Conservation (phyloP, 257 asterid genomes). For the Plantago ovata region DNA sequence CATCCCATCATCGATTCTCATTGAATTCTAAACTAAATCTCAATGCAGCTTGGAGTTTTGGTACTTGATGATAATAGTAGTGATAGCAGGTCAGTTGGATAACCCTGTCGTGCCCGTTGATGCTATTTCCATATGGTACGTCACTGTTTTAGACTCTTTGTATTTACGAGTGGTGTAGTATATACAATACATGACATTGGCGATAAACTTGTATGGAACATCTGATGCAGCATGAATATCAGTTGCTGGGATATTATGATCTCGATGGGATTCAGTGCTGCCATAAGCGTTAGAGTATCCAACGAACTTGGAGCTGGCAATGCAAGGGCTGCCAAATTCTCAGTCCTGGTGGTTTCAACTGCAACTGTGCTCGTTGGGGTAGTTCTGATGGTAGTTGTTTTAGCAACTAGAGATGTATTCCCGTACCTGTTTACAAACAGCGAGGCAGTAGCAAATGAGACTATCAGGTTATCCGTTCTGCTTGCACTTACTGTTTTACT, state of each 20-base stretch:
- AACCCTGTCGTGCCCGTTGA: conserved; percentile 69
- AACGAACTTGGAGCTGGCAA: conserved; percentile 88
- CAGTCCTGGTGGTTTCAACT: conserved; percentile 64
- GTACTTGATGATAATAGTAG: conserved; percentile 63
- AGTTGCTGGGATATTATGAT: conserved; percentile 77
- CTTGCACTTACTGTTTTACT: conserved; percentile 54
- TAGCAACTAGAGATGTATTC: conserved; percentile 47
- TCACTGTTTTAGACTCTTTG: neutral
- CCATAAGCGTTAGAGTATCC: conserved; percentile 78
- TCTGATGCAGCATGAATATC: conserved; percentile 62
- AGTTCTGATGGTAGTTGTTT: conserved; percentile 34
- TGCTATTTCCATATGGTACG: conserved; percentile 82
- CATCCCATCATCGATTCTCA: neutral
- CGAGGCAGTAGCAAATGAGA: conserved; percentile 63
- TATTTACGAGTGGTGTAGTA: neutral
- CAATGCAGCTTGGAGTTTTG: conserved; percentile 81
- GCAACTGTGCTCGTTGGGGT: conserved; percentile 47
- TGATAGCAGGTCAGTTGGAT: conserved; percentile 64
- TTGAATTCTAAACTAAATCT: neutral
- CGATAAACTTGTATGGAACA: neutral
- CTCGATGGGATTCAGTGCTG: conserved; percentile 75
- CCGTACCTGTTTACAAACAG: conserved; percentile 62
- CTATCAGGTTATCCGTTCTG: conserved; percentile 46
- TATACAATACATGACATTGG: neutral
- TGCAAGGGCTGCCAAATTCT: conserved; percentile 57